Evolutionary conservation across 2,329 filamentous ascomycete species (phyloP).

Genomic region (Nakataea oryzae): DNA sequence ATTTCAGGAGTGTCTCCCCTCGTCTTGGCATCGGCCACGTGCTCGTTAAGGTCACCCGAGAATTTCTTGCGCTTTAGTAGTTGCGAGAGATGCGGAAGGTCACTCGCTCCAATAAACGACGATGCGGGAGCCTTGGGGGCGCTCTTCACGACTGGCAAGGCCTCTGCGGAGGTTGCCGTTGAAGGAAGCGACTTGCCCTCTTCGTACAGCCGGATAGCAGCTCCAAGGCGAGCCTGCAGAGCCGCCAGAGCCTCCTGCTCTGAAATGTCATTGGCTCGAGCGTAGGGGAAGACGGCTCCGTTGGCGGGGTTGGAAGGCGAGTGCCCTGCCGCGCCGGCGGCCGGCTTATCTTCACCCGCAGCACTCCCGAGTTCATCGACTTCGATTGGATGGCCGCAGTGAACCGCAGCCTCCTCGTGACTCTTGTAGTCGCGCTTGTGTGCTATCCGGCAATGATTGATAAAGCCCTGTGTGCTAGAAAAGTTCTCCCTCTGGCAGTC

Average conservation of each 20-base stretch:
- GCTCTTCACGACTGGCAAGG: not conserved
- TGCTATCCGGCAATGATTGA: slow-evolving; percentile 96
- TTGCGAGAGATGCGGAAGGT: slow-evolving; percentile 57
- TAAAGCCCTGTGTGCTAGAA: slow-evolving; percentile 95
- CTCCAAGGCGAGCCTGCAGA: slow-evolving; percentile 41
- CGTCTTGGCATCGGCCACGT: slow-evolving; percentile 49
- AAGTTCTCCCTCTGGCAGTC: slow-evolving; percentile 88
- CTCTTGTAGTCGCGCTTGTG: slow-evolving; percentile 91
- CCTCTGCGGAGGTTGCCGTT: slow-evolving; percentile 10
- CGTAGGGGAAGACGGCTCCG: slow-evolving; percentile 52
- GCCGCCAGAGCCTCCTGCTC: slow-evolving; percentile 34
- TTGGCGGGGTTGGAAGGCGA: slow-evolving; percentile 17
- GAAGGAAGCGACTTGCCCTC: slow-evolving; percentile 35
- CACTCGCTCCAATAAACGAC: slow-evolving; percentile 41
- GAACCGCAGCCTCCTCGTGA: slow-evolving; percentile 85
- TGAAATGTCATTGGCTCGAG: slow-evolving; percentile 33
- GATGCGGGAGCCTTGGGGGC: slow-evolving; percentile 9
- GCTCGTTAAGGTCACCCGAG: slow-evolving; percentile 44
- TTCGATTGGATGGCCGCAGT: slow-evolving; percentile 76
- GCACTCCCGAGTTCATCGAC: slow-evolving; percentile 45
- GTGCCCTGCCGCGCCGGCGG: slow-evolving; percentile 1
- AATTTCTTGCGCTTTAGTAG: slow-evolving; percentile 54
- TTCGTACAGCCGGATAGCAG: slow-evolving; percentile 40
- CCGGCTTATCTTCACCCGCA: slow-evolving; percentile 25
- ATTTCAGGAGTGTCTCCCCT: slow-evolving; percentile 37